These are phyloP conservation scores for Chaetomium cochliodes DNA, from an alignment of 495 filamentous ascomycete genomes.

Conservation along the genomic window DNA sequence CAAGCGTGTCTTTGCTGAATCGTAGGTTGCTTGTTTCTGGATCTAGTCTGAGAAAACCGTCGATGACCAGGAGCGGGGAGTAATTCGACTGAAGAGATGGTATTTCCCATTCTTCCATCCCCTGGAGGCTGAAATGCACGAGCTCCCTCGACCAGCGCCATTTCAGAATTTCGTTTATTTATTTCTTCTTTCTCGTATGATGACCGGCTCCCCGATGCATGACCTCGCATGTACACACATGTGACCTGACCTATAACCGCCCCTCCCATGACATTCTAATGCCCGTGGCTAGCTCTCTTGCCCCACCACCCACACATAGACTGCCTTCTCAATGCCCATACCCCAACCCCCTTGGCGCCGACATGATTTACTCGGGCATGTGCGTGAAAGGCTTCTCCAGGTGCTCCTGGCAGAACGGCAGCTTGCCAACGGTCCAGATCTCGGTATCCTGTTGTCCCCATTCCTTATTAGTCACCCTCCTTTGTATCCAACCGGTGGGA, in stretches of 20 bases:
- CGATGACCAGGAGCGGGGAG: too few relatives aligned
- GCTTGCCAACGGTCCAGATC: constrained; percentile 67
- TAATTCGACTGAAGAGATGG: too few relatives aligned
- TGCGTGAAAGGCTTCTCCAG: constrained; percentile 59
- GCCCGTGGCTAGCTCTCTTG: background rate
- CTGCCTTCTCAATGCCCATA: background rate
- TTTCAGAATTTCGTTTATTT: background rate
- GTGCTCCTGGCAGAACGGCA: constrained; percentile 66
- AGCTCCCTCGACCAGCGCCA: background rate
- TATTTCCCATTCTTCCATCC: too few relatives aligned
- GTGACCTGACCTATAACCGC: background rate
- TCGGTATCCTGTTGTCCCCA: constrained; percentile 55
- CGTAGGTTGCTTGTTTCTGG: background rate
- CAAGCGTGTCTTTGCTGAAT: background rate
- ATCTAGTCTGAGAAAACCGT: background rate
- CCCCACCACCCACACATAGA: background rate
- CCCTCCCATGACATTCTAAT: background rate
- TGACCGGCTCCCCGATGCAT: background rate
- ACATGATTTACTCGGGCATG: constrained; percentile 56
- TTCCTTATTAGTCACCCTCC: constrained; percentile 3
- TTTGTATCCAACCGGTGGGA: background rate
- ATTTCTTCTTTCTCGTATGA: background rate
- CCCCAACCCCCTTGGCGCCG: background rate
- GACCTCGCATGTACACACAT: background rate
- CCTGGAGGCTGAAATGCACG: too few relatives aligned